Evolutionary conservation across 192 early-diverging fungal genomes (phyloP), one percentile per base, ranked within the genome.

Genomic region (Umbelopsis isabellina): DNA sequence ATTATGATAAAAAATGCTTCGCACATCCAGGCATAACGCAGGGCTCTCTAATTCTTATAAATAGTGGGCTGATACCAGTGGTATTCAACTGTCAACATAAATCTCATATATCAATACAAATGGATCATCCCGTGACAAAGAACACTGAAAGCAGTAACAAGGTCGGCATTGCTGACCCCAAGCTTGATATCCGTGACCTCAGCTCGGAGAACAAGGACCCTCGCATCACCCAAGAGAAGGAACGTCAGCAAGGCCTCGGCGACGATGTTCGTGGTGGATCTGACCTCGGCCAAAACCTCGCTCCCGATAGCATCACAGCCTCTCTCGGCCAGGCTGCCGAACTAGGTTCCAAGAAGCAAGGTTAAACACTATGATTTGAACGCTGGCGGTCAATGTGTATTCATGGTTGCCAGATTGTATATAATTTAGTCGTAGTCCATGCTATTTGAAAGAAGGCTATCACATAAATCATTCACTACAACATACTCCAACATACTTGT

Each of bases 191-290:
- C 15, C 55, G 55, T 16, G 27, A 61, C 8, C 16, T 25, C 18
- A 35, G n/a, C 16, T 61, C 55, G 4, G 55, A 61, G 12, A 13
- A 18, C 4, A 1, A 35, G 13, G 55, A 61, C n/a, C 12, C 55
- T 35, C 25, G 55, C 18, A 61, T 61, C 30, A 25, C 55, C 12
- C 21, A 61, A 8, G 55, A 61, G 18, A 61, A 61, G 27, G 55
- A 61, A 3, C 55, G 55, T 13, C 7, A 35, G 13, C 21, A 35
- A 30, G 55, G 55, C 13, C 55, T 61, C 18, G 55, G 55, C 33
- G 55, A 61, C 13, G 55, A 61, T 12, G 55, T 61, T 16, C 55
- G 55, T 5, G 55, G 55, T n/a, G 55, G 55, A 61, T 61, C 55
- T 0, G 55, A 61, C 30, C 13, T 61, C 37, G 55, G 55, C 4